Evolutionary conservation across 305 asterid species (phyloP), one percentile per base, ranked within the genome.

Genomic region (Solanum hybrid): DNA sequence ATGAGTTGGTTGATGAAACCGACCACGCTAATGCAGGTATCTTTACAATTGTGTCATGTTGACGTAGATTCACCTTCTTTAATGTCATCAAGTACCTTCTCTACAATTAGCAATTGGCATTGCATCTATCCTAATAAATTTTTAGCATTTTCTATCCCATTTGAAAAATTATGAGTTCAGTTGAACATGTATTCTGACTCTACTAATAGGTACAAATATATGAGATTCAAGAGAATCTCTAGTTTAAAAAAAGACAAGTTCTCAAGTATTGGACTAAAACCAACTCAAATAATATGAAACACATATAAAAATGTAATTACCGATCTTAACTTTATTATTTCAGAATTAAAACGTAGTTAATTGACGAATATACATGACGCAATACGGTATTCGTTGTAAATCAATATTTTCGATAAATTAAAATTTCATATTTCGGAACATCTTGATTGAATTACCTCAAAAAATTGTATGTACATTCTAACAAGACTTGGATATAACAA

Each of bases 21-120:
- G 66, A 27, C 8, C 76, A 88, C 64, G 3, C 10, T 29, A 88
- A 88, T 60, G 87, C 90, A 88, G 90, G 90, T 82, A 88, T 11
- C 10, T 9, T 82, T 17, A 9, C 1, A 11, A 16, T 17, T 14
- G n/a, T 73, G n/a, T 16, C 64, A 51, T 51, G 22, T 75, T 16
- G 12, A 29, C n/a, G 12, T 17, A 75, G 35, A 35, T 31, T 75
- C 24, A 73, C 11, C 80, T 72, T 16, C 38, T 75, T 31, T 5
- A 16, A 11, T 75, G 22, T 75, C 26, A 8, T 75, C 24, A 29
- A 5, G 24, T 16, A 75, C 80, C 38, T 16, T 75, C 80, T 31
- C 13, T 31, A 7, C 10, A 75, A 16, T 31, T 16, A 31, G 24
- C 3, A 31, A 16, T 31, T 75, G 38, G 26, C 24, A 17, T 75